phyloP scores from a whole-genome alignment of 1,284 basidiomycete genomes.

The Malassezia brasiliensis region DNA sequence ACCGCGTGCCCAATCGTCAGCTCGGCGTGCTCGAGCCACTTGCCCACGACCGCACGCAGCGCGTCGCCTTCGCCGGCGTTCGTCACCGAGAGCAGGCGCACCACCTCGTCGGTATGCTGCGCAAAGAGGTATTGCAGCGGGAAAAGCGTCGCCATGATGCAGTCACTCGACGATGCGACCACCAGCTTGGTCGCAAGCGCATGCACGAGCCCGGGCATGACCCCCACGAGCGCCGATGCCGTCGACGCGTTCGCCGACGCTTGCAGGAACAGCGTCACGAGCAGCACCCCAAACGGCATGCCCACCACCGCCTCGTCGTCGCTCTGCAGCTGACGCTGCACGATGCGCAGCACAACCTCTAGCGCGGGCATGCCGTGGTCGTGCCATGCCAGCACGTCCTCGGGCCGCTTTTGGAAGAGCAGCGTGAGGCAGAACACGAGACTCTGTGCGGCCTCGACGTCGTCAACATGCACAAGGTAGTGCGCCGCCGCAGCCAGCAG shows the following conservation, averaged over 20 bases:
- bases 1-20: conserved; percentile 86
- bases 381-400: conserved; percentile 61
- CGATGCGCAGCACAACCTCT: conserved; percentile 30
- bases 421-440: conserved; percentile 71
- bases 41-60: conserved; percentile 69
- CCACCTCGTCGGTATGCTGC: conserved; percentile 48
- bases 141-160: conserved; percentile 67
- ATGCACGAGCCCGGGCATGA: conserved; percentile 72
- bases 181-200: conserved; percentile 72
- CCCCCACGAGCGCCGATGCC: conserved; percentile 53
- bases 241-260: conserved; percentile 60
- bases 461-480: conserved; percentile 22
- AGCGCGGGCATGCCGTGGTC: conserved; percentile 14
- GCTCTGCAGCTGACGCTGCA: conserved; percentile 28
- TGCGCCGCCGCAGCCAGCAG: conserved; percentile 23
- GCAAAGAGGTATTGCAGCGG: conserved; percentile 84
- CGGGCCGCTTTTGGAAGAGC: conserved; percentile 74
- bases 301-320: conserved; percentile 59
- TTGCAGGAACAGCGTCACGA: conserved; percentile 77
- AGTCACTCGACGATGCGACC: conserved; percentile 74
- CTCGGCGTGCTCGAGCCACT: conserved; percentile 88
- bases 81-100: conserved; percentile 35
- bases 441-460: conserved; percentile 54
- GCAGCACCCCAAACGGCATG: conserved; percentile 81
- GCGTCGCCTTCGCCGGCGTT: conserved; percentile 49